A percentile compares a stretch with the other conserved stretches of the same genome.
Evolutionary conservation across 179 eudicot genomes (phyloP).

Genomic region (Gypsophila paniculata): DNA sequence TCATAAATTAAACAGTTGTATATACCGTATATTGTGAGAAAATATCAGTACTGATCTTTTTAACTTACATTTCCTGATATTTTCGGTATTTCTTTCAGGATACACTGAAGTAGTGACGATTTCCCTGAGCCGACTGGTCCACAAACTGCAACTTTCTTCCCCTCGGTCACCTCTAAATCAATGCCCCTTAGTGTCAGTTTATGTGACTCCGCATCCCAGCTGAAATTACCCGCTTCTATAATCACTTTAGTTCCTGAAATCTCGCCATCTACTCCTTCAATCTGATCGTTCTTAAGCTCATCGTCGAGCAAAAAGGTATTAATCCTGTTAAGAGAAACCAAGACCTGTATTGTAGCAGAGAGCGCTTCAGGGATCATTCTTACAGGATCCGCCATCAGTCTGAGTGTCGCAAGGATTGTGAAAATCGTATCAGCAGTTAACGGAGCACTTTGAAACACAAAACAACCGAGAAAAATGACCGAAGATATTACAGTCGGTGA

Average conservation of each 20-base stretch:
- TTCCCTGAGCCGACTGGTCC: constrained; percentile 37
- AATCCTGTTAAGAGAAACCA: constrained; percentile 62
- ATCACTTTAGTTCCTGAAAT: constrained; percentile 17
- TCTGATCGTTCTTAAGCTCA: constrained; percentile 17
- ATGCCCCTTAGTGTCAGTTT: constrained; percentile 19
- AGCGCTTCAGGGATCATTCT: constrained; percentile 59
- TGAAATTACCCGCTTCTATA: constrained; percentile 16
- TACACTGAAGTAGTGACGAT: constrained; percentile 34
- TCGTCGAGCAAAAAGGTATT: constrained; percentile 20
- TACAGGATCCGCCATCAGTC: constrained; percentile 67
- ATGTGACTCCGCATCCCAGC: constrained; percentile 27
- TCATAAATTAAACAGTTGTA: too few species aligned
- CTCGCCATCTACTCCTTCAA: neutral
- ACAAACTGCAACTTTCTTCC: constrained; percentile 32
- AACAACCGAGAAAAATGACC: constrained; percentile 50
- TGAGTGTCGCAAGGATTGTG: constrained; percentile 56
- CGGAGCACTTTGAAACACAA: constrained; percentile 45
- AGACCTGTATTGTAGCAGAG: constrained; percentile 48
- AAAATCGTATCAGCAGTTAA: constrained; percentile 62
- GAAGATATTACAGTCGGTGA: constrained; percentile 59
- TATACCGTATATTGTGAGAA: too few species aligned
- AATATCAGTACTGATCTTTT: too few species aligned
- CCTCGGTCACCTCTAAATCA: constrained; percentile 20
- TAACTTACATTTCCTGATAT: constrained; percentile 40
- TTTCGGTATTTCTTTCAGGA: constrained; percentile 50